A percentile compares a stretch with the other conserved stretches of the same genome.
Evolutionary conservation across 352 stramenopile species (phyloP).

Genomic region (Globisporangium spiculum): DNA sequence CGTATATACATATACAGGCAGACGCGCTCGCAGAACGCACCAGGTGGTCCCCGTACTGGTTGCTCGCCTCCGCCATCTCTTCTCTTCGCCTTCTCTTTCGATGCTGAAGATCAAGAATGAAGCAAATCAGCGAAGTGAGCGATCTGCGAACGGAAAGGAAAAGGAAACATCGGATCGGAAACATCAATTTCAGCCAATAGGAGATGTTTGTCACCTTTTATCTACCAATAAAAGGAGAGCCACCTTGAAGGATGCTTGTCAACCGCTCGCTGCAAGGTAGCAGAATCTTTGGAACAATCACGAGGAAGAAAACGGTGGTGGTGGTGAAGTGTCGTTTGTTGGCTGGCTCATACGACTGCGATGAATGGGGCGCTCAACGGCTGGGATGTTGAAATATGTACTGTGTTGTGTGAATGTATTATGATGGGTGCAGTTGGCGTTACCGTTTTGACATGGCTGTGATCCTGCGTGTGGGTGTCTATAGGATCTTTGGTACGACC

Average conservation of each 20-base stretch:
- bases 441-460: not conserved
- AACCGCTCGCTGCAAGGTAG: not conserved
- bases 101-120: conserved; percentile 1
- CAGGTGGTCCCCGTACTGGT: conserved; percentile 16
- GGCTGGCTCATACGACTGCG: not conserved
- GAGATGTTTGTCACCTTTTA: not conserved
- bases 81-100: not conserved
- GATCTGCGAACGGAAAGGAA: not conserved
- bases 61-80: conserved; percentile 1
- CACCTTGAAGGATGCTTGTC: conserved; percentile 3
- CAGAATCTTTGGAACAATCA: not conserved
- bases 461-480: conserved; percentile 3
- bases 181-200: not conserved
- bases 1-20: not conserved
- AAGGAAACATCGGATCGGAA: not conserved
- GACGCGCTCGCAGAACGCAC: conserved; percentile 1
- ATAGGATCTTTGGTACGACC: conserved; percentile 34
- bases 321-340: not conserved
- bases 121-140: not conserved
- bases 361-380: not conserved
- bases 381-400: not conserved
- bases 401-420: not conserved
- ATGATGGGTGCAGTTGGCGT: not conserved
- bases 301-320: not conserved
- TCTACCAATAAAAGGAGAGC: not conserved